Percentiles rank a stretch among this genome's conserved stretches.
Conservation (phyloP, 2,329 filamentous ascomycete species). For the Trichoderma breve region DNA sequence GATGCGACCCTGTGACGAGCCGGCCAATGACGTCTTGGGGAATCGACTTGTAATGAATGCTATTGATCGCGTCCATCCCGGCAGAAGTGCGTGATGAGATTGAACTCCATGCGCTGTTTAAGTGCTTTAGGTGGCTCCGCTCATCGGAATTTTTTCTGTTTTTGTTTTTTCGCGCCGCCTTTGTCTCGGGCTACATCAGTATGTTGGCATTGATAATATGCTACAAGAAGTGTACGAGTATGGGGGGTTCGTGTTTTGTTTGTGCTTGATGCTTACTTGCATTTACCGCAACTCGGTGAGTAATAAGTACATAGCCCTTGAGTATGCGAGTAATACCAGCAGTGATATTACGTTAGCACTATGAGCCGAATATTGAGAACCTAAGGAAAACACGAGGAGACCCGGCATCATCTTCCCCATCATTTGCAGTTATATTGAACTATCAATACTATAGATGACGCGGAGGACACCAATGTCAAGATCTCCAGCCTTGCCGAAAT, state of each 20-base stretch:
- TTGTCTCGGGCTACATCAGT: not conserved
- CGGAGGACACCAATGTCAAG: not conserved
- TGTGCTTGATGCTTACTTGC: not conserved
- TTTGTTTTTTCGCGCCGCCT: not conserved
- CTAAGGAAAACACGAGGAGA: not conserved
- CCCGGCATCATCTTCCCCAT: not conserved
- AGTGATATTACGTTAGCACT: not conserved
- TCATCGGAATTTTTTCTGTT: not conserved
- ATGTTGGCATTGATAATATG: not conserved
- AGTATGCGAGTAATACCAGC: not conserved
- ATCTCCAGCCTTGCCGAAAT: constrained; percentile 13
- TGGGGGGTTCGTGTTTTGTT: not conserved
- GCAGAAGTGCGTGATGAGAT: not conserved
- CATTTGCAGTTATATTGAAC: not conserved
- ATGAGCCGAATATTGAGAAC: not conserved
- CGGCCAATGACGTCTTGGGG: not conserved
- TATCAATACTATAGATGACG: not conserved
- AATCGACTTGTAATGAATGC: not conserved
- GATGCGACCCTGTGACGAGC: not conserved
- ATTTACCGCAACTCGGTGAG: not conserved
- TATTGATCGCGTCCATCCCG: not conserved
- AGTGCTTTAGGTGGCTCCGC: not conserved
- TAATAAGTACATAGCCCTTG: not conserved
- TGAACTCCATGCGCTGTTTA: not conserved
- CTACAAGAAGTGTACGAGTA: not conserved